Base-by-base conservation (phyloP, 106 monocot genomes). In the Dendrobium huoshanense region DNA sequence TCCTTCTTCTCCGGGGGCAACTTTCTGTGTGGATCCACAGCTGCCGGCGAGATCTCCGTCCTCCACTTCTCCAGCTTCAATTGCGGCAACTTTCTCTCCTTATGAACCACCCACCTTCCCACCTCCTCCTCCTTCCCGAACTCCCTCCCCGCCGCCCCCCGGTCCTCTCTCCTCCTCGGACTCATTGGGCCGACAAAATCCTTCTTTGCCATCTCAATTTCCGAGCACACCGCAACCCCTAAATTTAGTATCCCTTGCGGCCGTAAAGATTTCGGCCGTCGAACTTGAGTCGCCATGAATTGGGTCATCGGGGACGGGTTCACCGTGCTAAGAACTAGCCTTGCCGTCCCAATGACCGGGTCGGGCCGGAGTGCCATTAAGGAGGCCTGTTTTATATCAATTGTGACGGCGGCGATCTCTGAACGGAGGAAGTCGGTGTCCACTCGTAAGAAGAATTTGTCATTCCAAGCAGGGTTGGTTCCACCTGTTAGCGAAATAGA, bases 321-420 rank as follows among this genome's bases (percentile, higher is more conserved):
- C 70, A 70, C 31, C 2, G 37, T 15, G 37, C 31, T 70, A 44
- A 86, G 51, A 20, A 89, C 78, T 79, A 89, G 73, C 27, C 89
- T 80, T 33, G 86, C 81, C 19, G 86, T 68, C 48, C 89, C 89
- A 48, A 86, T 55, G 77, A 84, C 70, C 54, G 89, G 79, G 75
- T 86, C 81, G 41, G 81, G 42, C 9, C 70, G 29, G 68, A 89
- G 64, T 79, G 40, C 67, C 27, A 82, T 37, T 51, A 64, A 81
- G 6, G 84, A 82, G 29, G 77, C 72, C 56, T 78, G 65, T 5
- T 37, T 70, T 33, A 70, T 70, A 11, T 15, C 70, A 78, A 89
- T 74, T 10, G 80, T 47, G 65, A 86, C 58, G 67, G 81, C 73
- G 40, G 79, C 7, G 73, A 84, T 41, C 41, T 84, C 67, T 27